These are phyloP conservation scores for Emericellopsis terricola DNA, from an alignment of 495 filamentous ascomycete species.

Conservation along the genomic window DNA sequence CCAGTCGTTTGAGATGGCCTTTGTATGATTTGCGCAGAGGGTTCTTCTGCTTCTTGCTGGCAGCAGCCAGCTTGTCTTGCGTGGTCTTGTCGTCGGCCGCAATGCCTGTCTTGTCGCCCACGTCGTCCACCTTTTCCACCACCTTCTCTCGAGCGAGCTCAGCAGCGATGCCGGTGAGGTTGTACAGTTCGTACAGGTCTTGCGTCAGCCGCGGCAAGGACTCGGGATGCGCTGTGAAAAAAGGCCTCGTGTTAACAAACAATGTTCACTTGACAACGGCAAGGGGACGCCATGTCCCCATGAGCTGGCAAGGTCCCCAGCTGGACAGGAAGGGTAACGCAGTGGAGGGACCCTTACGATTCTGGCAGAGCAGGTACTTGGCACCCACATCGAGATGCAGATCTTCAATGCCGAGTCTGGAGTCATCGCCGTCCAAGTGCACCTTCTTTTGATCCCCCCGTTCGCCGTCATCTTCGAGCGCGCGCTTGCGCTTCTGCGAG, in stretches of 20 bases:
- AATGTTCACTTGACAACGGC: too few species aligned
- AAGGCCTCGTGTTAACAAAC: conserved; percentile 30
- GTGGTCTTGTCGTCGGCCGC: too few species aligned
- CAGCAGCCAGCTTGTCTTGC: too few species aligned
- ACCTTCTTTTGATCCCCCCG: conserved; percentile 34
- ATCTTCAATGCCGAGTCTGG: conserved; percentile 33
- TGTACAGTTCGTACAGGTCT: conserved; percentile 34
- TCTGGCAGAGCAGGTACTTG: conserved; percentile 41
- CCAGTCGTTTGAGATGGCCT: conserved; percentile 35
- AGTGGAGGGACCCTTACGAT: conserved; percentile 37
- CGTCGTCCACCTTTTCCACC: too few species aligned
- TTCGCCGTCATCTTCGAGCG: conserved; percentile 24
- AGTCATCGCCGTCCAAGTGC: conserved; percentile 14
- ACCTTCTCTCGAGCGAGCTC: conserved; percentile 34
- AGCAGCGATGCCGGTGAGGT: conserved; percentile 26
- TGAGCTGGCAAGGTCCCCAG: not conserved
- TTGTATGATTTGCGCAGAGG: conserved; percentile 41
- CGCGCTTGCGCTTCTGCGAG: conserved; percentile 35
- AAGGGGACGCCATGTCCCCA: not conserved
- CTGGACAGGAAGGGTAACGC: conserved; percentile 10
- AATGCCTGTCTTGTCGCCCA: too few species aligned
- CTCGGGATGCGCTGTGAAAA: conserved; percentile 25
- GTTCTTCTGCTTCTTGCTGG: conserved; percentile 38
- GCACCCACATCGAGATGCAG: conserved; percentile 36
- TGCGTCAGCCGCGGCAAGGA: conserved; percentile 20